Conservation (phyloP, 2,329 filamentous ascomycete genomes). For the Fusarium transvaalense region DNA sequence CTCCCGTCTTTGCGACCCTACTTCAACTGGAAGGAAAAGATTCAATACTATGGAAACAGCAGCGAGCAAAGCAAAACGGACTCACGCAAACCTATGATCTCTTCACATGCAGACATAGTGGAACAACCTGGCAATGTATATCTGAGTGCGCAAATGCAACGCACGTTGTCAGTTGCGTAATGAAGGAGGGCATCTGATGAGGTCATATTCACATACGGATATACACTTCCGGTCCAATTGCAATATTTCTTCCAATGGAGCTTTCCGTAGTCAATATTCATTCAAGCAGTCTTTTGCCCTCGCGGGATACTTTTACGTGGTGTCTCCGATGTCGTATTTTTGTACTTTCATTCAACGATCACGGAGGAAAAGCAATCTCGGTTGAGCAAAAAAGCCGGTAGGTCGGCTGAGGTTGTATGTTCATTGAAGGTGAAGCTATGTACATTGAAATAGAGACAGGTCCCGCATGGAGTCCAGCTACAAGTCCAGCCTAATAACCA, state of each 20-base stretch:
- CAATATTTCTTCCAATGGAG: neutral
- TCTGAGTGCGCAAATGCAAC: neutral
- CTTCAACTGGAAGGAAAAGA: slow-evolving; percentile 11
- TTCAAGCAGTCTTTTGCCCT: neutral
- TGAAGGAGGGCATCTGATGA: fast-evolving
- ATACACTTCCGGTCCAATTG: too few species aligned
- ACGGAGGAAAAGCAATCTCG: neutral
- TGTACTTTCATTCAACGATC: too few species aligned
- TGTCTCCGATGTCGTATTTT: too few species aligned
- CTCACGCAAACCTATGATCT: slow-evolving; percentile 1
- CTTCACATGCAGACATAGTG: neutral
- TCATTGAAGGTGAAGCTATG: slow-evolving; percentile 14
- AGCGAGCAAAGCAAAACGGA: slow-evolving; percentile 1
- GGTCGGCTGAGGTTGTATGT: slow-evolving; percentile 8
- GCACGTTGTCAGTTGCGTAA: neutral
- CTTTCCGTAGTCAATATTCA: neutral
- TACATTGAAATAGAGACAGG: slow-evolving; percentile 20
- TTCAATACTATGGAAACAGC: slow-evolving; percentile 3
- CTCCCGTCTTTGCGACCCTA: slow-evolving; percentile 21
- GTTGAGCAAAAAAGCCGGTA: neutral
- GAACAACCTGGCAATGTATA: neutral
- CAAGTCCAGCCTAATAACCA: slow-evolving; percentile 13
- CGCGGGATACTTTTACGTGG: too few species aligned
- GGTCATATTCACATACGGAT: too few species aligned
- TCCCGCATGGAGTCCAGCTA: slow-evolving; percentile 9